These are phyloP conservation scores for Amoeboradix gromovi DNA, from an alignment of 371 early-diverging fungal species.

Conservation along the genomic window DNA sequence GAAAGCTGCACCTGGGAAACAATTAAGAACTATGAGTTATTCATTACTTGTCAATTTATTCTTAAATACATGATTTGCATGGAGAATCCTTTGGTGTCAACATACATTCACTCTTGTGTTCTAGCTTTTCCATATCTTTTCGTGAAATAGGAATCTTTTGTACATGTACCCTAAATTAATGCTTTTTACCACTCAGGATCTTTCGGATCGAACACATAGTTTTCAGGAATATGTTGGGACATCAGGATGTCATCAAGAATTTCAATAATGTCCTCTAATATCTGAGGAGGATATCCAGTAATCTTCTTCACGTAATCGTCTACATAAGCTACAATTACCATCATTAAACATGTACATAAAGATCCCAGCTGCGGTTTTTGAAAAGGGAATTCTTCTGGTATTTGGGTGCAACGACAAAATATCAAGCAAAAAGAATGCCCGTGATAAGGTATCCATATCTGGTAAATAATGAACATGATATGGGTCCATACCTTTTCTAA, in stretches of 20 bases:
- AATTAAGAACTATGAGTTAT: too few relatives aligned
- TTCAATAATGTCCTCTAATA: background rate
- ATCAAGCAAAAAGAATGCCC: background rate
- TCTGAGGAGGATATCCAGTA: background rate
- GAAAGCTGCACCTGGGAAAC: too few relatives aligned
- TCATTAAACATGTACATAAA: background rate
- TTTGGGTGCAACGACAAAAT: background rate
- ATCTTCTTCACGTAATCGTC: background rate
- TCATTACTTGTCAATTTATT: too few relatives aligned
- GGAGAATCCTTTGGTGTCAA: background rate
- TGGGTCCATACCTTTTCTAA: background rate
- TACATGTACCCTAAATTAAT: background rate
- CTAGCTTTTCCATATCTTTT: background rate
- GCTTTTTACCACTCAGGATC: background rate
- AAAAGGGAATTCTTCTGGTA: background rate
- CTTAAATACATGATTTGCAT: background rate
- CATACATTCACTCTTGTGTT: background rate
- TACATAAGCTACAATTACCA: background rate
- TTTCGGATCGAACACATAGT: background rate
- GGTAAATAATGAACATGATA: background rate
- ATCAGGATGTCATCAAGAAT: background rate
- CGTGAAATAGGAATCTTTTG: background rate
- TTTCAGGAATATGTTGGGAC: background rate
- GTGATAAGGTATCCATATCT: background rate
- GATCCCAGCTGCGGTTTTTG: background rate